These are phyloP conservation scores for Chlorella sp. DNA, from an alignment of 139 green algal genomes.

Conservation along the genomic window DNA sequence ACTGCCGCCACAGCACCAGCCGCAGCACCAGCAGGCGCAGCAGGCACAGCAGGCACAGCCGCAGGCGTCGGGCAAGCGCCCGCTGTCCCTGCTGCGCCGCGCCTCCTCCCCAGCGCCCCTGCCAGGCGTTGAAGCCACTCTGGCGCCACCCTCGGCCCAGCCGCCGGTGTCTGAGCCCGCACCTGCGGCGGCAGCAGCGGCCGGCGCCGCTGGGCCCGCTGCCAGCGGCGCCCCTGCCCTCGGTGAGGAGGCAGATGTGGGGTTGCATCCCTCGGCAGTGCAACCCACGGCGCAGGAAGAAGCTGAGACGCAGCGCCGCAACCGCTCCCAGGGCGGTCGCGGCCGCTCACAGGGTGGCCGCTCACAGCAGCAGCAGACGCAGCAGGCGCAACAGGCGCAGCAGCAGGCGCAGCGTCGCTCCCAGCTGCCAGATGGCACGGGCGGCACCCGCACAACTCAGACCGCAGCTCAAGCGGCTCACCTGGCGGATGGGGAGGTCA, in stretches of 20 bases:
- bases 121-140: neutral
- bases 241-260: neutral
- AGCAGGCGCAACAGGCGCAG: neutral
- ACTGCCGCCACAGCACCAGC: too few species aligned
- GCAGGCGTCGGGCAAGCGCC: neutral
- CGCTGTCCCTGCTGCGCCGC: neutral
- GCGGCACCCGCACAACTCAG: constrained; percentile 1
- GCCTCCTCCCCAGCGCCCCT: neutral
- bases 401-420: neutral
- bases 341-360: neutral
- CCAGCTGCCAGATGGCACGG: neutral
- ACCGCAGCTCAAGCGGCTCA: neutral
- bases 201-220: neutral
- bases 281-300: neutral
- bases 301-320: neutral
- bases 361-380: neutral
- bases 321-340: neutral
- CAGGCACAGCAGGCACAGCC: neutral
- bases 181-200: neutral
- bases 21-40: neutral
- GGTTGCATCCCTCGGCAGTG: neutral
- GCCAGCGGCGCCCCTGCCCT: neutral
- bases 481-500: neutral
- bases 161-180: neutral
- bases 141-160: neutral